A percentile compares a stretch with the other conserved stretches of the same genome.
Conservation (phyloP, 2,329 filamentous ascomycete genomes). For the Dissoconium aciculare region DNA sequence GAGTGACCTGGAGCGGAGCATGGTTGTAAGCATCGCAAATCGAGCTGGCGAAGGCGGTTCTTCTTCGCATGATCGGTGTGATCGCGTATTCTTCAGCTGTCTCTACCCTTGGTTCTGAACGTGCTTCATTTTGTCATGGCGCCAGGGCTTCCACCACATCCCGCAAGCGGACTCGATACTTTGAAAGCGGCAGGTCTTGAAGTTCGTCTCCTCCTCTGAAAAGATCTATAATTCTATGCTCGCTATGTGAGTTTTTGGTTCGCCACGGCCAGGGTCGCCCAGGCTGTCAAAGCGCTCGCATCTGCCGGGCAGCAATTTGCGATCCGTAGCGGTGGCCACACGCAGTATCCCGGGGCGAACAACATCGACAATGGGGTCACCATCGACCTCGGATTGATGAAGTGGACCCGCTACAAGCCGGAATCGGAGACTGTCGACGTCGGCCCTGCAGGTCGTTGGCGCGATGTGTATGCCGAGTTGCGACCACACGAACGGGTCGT, state of each 20-base stretch:
- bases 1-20: neutral
- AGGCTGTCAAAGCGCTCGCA: conserved; percentile 1
- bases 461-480: conserved; percentile 23
- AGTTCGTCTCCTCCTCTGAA: neutral
- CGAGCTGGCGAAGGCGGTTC: too few species aligned
- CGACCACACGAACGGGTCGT: neutral
- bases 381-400: conserved; percentile 13
- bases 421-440: conserved; percentile 17
- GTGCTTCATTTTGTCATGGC: conserved; percentile 1
- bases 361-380: conserved; percentile 16
- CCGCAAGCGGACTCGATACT: neutral
- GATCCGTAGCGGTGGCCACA: conserved; percentile 15
- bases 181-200: conserved; percentile 1
- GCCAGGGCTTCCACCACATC: conserved; percentile 1
- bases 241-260: conserved; percentile 1
- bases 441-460: conserved; percentile 32
- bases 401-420: conserved; percentile 7
- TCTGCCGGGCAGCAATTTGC: conserved; percentile 9
- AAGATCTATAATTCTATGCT: neutral
- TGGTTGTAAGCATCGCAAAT: conserved; percentile 1
- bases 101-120: conserved; percentile 1
- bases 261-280: neutral
- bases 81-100: too few species aligned
- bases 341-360: conserved; percentile 10
- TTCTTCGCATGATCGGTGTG: too few species aligned